Evolutionary conservation across 2,329 filamentous ascomycete genomes (phyloP).

Genomic region (Tolypocladium tundrense): DNA sequence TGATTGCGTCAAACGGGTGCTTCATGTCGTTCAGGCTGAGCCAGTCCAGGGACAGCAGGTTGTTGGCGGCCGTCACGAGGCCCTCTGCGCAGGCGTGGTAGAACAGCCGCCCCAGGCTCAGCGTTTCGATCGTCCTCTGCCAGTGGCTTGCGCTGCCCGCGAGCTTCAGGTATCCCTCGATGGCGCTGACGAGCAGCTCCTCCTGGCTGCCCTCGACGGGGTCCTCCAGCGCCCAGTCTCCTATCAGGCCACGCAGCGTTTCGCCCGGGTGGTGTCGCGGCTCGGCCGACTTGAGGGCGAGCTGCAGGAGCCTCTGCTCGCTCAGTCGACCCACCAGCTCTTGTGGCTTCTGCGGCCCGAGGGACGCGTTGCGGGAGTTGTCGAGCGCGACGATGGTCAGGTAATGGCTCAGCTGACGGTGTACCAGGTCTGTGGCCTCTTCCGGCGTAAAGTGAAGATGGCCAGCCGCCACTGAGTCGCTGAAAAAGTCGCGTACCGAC

Average conservation of each 20-base stretch:
- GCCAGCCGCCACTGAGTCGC: neutral
- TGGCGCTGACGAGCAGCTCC: neutral
- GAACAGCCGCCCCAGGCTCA: neutral
- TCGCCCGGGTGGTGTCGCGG: neutral
- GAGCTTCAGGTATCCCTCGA: neutral
- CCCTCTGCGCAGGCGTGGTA: slow-evolving; percentile 1
- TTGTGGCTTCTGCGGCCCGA: neutral
- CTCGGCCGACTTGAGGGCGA: neutral
- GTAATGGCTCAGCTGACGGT: neutral
- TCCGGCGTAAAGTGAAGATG: neutral
- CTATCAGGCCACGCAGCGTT: neutral
- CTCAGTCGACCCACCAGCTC: neutral
- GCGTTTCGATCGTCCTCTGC: neutral
- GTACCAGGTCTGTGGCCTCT: neutral
- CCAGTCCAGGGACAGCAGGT: neutral
- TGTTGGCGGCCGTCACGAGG: neutral
- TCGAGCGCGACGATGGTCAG: neutral
- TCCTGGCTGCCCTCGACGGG: neutral
- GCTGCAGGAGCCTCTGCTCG: neutral
- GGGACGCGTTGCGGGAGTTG: neutral
- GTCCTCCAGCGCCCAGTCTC: neutral
- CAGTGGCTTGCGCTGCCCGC: neutral
- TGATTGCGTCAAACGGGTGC: neutral
- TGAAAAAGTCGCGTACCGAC: slow-evolving; percentile 4
- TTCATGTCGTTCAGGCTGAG: neutral